Percentiles rank a stretch among this genome's conserved stretches.
Conservation (phyloP, 2,329 filamentous ascomycete genomes). For the Helotiales sp. region DNA sequence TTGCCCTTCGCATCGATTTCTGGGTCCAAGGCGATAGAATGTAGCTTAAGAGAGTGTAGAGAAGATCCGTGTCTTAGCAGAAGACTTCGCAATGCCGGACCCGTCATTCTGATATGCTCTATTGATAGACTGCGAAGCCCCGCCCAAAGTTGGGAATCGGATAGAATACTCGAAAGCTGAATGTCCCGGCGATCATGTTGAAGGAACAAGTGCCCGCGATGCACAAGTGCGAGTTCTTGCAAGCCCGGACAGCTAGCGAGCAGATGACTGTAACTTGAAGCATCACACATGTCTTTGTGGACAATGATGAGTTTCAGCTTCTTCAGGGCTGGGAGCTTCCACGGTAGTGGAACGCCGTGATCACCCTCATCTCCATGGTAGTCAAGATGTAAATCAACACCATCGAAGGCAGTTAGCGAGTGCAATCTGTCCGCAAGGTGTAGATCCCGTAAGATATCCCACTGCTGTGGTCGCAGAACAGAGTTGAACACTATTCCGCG, state of each 20-base stretch:
- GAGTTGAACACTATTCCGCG: background rate
- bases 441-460: background rate
- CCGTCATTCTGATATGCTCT: background rate
- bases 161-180: background rate
- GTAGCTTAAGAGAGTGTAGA: background rate
- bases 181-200: background rate
- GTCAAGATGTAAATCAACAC: background rate
- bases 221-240: background rate
- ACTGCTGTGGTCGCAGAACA: background rate
- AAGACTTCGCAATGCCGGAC: background rate
- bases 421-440: background rate
- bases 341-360: background rate
- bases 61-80: background rate
- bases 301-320: background rate
- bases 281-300: background rate
- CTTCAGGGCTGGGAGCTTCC: background rate
- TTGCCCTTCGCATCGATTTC: background rate
- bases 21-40: background rate
- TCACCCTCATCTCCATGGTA: background rate
- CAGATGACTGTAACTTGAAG: background rate
- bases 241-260: background rate
- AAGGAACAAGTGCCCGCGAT: background rate
- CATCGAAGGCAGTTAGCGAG: background rate
- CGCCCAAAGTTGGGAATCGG: background rate
- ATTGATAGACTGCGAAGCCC: background rate